A percentile compares a stretch with the other conserved stretches of the same genome.
Evolutionary conservation across 805 yeast genomes (phyloP).

Genomic region (Lipomyces chichibuensis): DNA sequence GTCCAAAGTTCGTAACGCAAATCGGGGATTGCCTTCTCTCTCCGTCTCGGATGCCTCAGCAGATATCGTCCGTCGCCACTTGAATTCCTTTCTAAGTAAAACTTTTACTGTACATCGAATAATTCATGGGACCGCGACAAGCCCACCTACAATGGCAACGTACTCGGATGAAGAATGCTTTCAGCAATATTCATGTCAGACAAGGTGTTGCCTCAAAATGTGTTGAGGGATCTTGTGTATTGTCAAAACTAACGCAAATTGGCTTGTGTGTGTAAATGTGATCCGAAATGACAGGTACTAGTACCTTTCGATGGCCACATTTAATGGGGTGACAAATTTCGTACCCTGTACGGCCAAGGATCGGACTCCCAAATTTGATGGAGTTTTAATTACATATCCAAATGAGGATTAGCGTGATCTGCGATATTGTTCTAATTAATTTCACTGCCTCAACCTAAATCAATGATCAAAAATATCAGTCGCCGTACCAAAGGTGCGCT

Average conservation of each 20-base stretch:
- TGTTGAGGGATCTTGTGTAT: background rate
- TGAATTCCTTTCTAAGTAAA: no score
- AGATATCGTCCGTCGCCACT: no score
- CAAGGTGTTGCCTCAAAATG: background rate
- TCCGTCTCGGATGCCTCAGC: no score
- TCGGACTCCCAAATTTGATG: background rate
- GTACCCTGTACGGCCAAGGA: background rate
- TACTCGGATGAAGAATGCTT: background rate
- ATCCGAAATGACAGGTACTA: background rate
- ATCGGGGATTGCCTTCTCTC: no score
- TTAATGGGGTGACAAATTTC: background rate
- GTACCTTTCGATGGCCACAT: background rate
- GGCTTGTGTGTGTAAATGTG: background rate
- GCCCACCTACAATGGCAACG: background rate
- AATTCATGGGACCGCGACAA: background rate
- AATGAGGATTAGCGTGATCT: background rate
- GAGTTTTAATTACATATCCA: background rate
- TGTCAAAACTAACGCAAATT: no score
- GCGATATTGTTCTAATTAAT: background rate
- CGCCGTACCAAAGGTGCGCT: background rate
- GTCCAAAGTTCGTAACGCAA: no score
- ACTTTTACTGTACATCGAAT: background rate
- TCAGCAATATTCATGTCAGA: background rate
- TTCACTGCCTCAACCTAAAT: background rate
- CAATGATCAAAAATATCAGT: background rate